Conservation (phyloP, 2,329 filamentous ascomycete genomes). For the Botrytis cinerea region DNA sequence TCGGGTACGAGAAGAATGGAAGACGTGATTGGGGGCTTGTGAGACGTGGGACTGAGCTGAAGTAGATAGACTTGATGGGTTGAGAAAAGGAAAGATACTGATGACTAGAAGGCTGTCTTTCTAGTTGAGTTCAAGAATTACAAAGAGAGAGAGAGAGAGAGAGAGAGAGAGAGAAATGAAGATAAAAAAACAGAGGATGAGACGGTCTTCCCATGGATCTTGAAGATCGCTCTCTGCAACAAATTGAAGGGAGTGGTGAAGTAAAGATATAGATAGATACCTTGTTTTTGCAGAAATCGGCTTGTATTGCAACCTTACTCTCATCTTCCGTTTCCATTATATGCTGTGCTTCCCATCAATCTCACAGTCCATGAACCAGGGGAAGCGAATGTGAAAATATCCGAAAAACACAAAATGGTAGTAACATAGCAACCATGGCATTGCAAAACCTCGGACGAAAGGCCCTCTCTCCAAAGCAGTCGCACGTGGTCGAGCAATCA, state of each 20-base stretch:
- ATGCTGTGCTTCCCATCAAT: slow-evolving; percentile 17
- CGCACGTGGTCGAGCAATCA: slow-evolving; percentile 16
- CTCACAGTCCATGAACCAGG: background rate
- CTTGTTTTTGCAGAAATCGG: background rate
- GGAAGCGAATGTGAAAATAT: background rate
- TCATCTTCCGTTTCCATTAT: background rate
- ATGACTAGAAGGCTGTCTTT: background rate
- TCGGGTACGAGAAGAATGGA: background rate
- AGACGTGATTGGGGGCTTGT: background rate
- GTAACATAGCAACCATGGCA: slow-evolving; percentile 13
- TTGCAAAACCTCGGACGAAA: slow-evolving; percentile 10
- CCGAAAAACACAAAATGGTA: slow-evolving; percentile 6
- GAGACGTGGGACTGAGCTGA: slow-evolving; percentile 3
- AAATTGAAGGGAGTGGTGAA: background rate
- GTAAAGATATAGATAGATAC: background rate
- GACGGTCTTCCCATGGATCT: background rate
- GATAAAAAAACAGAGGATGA: background rate
- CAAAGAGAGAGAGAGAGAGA: background rate
- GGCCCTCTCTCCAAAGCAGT: background rate
- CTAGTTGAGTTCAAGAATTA: background rate
- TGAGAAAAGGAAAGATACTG: background rate
- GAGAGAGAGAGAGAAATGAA: too few relatives aligned
- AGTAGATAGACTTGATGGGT: background rate
- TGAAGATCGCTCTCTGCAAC: background rate
- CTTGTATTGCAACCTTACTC: background rate